Base-by-base conservation (phyloP, 306 rosid genomes). In the Inga oerstediana region DNA sequence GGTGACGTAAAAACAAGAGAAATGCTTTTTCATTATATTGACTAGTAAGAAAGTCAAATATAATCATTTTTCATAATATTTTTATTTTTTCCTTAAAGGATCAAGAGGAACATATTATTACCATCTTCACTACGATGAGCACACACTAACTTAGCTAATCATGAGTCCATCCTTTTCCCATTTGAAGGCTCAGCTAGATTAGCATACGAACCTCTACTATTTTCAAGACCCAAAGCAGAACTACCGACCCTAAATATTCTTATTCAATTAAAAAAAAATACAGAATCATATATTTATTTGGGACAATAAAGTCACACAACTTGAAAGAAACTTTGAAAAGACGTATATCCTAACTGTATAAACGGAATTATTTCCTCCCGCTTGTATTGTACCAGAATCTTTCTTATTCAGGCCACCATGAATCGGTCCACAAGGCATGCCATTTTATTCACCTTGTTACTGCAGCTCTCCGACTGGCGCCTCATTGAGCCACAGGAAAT, bases 401-500 rank as follows among this genome's bases (percentile, higher is more conserved):
- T 24, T 46, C 59, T 37, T 24, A 8, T 79, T 78, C 59, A 20
- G 39, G 59, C 80, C 75, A 27, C 44, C 48, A 73, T 34, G 17
- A 69, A 41, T 24, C 64, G 76, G 32, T 52, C 65, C 61, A 68
- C 54, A 69, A 44, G 82, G 78, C 74, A 74, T 74, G 72, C 82
- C 78, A 30, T 48, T 72, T 81, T 30, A 49, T 39, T 54, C 34
- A 34, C 64, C 79, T 84, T 78, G 32, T 81, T 48, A 96, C 83
- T 88, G 97, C 86, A 96, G 80, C 92, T 96, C 99, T 72, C 99
- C 97, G 22, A 94, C 97, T 30, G 99, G 99, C 74, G 99, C 99
- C 85, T 96, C 99, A 39, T 94, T 91, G 79, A 96, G 93, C 99
- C 99, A 96, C 82, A 94, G 77, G 91, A 88, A 90, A 77, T 94